Percentiles rank a stretch among this genome's conserved stretches.
These are phyloP conservation scores for Rehmannia glutinosa DNA, from an alignment of 257 asterid genomes.

Conservation along the genomic window DNA sequence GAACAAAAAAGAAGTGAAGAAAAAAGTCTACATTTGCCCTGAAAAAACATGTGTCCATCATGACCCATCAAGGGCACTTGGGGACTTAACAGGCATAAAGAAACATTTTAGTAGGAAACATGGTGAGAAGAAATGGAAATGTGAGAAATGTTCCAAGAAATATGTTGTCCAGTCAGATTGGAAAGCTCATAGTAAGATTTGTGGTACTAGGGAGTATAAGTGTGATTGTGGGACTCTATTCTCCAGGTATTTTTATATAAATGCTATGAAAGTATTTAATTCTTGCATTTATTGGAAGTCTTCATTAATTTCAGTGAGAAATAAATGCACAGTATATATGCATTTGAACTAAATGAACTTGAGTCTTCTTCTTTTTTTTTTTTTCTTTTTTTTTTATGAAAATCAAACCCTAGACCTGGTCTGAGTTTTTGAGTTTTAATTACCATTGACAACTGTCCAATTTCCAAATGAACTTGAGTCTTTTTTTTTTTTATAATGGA, in stretches of 20 bases:
- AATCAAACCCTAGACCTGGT: too few relatives aligned
- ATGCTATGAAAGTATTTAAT: too few relatives aligned
- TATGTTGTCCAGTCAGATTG: slow-evolving; percentile 96
- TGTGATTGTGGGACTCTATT: slow-evolving; percentile 96
- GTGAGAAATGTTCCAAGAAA: slow-evolving; percentile 84
- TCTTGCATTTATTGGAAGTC: too few relatives aligned
- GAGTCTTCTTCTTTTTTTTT: too few relatives aligned
- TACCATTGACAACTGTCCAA: too few relatives aligned
- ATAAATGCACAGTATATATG: too few relatives aligned
- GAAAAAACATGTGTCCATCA: slow-evolving; percentile 83
- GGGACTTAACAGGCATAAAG: slow-evolving; percentile 84
- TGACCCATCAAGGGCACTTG: slow-evolving; percentile 77
- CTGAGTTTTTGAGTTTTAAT: too few relatives aligned
- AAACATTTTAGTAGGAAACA: slow-evolving; percentile 83
- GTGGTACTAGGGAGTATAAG: slow-evolving; percentile 91
- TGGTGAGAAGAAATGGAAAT: slow-evolving; percentile 96
- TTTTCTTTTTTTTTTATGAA: too few relatives aligned
- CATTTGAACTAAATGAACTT: too few relatives aligned
- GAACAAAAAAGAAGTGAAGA: slow-evolving; percentile 62
- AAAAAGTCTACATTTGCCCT: slow-evolving; percentile 88
- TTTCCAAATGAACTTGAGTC: too few relatives aligned
- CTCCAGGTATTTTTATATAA: slow-evolving; percentile 65
- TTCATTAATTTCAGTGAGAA: too few relatives aligned
- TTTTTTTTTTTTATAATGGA: too few relatives aligned
- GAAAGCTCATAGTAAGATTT: slow-evolving; percentile 95